Evolutionary conservation across 2,329 filamentous ascomycete genomes (phyloP).

Genomic region (Xylariaceae sp.): DNA sequence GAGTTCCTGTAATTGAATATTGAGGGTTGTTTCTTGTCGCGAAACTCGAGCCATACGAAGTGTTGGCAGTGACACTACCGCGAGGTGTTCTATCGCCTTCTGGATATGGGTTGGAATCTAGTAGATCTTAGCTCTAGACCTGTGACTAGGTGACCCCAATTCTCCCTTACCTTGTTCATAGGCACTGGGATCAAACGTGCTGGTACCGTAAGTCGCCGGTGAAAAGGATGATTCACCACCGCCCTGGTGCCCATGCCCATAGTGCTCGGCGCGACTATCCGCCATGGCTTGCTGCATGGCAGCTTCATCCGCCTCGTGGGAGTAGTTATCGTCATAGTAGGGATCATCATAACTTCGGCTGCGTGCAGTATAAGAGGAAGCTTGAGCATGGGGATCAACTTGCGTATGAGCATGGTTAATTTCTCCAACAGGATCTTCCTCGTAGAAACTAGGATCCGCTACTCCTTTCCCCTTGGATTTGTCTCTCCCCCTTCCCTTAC

Average conservation of each 20-base stretch:
- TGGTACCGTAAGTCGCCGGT: conserved; percentile 13
- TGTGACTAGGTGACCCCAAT: neutral
- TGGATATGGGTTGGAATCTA: conserved; percentile 15
- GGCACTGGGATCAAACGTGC: conserved; percentile 21
- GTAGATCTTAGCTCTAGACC: neutral
- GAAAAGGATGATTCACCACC: conserved; percentile 22
- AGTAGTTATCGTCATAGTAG: conserved; percentile 11
- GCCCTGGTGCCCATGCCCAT: conserved; percentile 21
- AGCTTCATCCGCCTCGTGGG: conserved; percentile 15
- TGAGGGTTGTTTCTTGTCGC: conserved; percentile 6
- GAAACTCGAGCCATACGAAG: conserved; percentile 1
- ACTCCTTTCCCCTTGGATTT: conserved; percentile 24
- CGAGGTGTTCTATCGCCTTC: conserved; percentile 20
- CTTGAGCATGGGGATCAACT: neutral
- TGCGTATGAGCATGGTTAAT: conserved; percentile 8
- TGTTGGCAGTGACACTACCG: neutral
- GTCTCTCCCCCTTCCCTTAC: too few relatives aligned
- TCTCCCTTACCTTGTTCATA: conserved; percentile 23
- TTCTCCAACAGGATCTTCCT: conserved; percentile 3
- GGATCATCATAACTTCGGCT: neutral
- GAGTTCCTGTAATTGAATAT: conserved; percentile 25
- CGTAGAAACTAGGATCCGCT: neutral
- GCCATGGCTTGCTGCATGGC: conserved; percentile 24
- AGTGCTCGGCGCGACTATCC: conserved; percentile 18
- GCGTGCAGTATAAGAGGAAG: too few relatives aligned